Conservation (phyloP, 495 filamentous ascomycete species). For the Cercophora newfieldiana region DNA sequence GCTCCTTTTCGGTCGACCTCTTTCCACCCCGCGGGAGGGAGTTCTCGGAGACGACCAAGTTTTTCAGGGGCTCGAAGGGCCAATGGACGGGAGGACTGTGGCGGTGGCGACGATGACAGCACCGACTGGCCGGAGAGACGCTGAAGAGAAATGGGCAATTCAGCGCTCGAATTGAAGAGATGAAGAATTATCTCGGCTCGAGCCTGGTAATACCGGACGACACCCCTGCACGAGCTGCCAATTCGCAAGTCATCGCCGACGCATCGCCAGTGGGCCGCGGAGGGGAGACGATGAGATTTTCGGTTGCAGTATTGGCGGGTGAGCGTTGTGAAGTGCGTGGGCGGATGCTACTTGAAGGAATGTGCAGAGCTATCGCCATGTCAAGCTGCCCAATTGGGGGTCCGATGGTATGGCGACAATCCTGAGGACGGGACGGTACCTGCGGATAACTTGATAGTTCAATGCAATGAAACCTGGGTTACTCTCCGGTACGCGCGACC, state of each 20-base stretch:
- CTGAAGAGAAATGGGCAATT: background rate
- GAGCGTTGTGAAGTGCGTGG: background rate
- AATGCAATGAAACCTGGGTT: background rate
- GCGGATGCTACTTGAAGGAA: constrained; percentile 1
- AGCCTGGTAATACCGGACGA: background rate
- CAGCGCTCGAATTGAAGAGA: background rate
- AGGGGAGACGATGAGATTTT: background rate
- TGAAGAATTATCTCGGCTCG: constrained; percentile 9
- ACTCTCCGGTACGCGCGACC: background rate
- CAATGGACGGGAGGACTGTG: background rate
- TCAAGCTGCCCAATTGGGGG: background rate
- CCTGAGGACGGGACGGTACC: background rate
- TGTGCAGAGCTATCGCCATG: background rate
- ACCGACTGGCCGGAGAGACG: background rate
- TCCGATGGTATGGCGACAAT: background rate
- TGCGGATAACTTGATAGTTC: background rate
- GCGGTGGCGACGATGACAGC: no score
- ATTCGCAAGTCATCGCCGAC: background rate
- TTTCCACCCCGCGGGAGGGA: background rate
- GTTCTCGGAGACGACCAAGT: background rate
- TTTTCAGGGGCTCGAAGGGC: background rate
- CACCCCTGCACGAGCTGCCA: background rate
- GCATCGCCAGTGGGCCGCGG: background rate
- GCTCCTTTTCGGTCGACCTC: background rate
- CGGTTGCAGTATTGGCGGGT: constrained; percentile 10